phyloP scores from a whole-genome alignment of 768 basidiomycete species.

The Rickenella mellea region DNA sequence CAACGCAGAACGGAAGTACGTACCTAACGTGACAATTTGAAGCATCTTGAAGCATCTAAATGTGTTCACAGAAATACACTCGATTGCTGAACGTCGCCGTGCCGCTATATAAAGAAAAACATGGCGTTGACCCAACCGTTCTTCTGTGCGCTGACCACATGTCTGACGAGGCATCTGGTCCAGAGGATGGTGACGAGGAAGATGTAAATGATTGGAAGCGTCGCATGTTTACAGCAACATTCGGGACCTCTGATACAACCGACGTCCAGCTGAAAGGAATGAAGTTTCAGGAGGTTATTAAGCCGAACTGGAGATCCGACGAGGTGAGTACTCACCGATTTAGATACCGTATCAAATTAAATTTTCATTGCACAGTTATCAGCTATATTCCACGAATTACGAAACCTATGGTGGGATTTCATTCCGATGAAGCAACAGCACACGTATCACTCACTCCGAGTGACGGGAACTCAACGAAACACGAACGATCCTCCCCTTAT shows the following conservation, averaged over 20 bases:
- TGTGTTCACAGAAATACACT: too few relatives aligned
- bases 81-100: too few relatives aligned
- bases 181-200: constrained; percentile 3
- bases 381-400: too few relatives aligned
- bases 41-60: too few relatives aligned
- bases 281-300: constrained; percentile 1
- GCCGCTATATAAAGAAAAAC: not conserved
- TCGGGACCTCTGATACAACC: not conserved
- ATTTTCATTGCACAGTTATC: too few relatives aligned
- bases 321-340: too few relatives aligned
- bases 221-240: constrained; percentile 3
- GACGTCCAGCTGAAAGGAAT: constrained; percentile 2
- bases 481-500: constrained; percentile 4
- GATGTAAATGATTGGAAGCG: constrained; percentile 5
- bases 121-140: constrained; percentile 1
- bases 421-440: too few relatives aligned
- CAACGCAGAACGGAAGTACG: constrained; percentile 6
- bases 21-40: too few relatives aligned
- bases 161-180: constrained; percentile 10
- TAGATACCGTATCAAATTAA: too few relatives aligned
- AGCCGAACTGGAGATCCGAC: not conserved
- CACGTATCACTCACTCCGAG: too few relatives aligned
- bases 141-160: constrained; percentile 6
- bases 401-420: too few relatives aligned
- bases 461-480: too few relatives aligned